Evolutionary conservation across 768 basidiomycete genomes (phyloP).

Genomic region (Boletales sp.): DNA sequence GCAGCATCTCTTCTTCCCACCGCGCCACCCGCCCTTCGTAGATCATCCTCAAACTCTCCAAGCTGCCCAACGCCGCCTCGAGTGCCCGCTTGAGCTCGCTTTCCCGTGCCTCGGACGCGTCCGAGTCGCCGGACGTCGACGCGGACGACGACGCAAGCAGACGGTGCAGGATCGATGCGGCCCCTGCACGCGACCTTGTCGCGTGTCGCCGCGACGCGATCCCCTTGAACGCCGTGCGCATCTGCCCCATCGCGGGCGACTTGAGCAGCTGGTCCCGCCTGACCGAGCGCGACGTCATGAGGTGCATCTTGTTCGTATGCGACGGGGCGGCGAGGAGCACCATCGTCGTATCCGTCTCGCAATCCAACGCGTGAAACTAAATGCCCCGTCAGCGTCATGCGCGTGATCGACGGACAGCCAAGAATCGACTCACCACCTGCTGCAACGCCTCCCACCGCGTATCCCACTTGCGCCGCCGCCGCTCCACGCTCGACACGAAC

Average conservation of each 20-base stretch:
- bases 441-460: conserved; percentile 70
- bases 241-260: conserved; percentile 47
- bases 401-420: too few species aligned
- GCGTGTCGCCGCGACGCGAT: conserved; percentile 56
- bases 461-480: conserved; percentile 70
- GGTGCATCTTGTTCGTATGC: conserved; percentile 63
- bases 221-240: conserved; percentile 57
- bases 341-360: conserved; percentile 79
- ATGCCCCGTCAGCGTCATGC: too few species aligned
- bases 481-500: conserved; percentile 63
- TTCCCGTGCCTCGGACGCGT: conserved; percentile 45
- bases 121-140: conserved; percentile 37
- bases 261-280: conserved; percentile 51
- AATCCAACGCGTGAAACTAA: conserved; percentile 77
- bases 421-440: conserved; percentile 63
- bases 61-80: conserved; percentile 63
- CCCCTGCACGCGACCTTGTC: conserved; percentile 41
- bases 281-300: conserved; percentile 64
- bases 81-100: conserved; percentile 66
- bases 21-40: conserved; percentile 67
- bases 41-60: conserved; percentile 57
- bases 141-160: conserved; percentile 21
- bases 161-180: conserved; percentile 45
- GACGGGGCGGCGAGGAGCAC: conserved; percentile 72
- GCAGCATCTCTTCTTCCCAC: conserved; percentile 68